Percentiles rank a stretch among this genome's conserved stretches.
phyloP scores from a whole-genome alignment of 345 rosid species.

The Capsella bursapastoris region DNA sequence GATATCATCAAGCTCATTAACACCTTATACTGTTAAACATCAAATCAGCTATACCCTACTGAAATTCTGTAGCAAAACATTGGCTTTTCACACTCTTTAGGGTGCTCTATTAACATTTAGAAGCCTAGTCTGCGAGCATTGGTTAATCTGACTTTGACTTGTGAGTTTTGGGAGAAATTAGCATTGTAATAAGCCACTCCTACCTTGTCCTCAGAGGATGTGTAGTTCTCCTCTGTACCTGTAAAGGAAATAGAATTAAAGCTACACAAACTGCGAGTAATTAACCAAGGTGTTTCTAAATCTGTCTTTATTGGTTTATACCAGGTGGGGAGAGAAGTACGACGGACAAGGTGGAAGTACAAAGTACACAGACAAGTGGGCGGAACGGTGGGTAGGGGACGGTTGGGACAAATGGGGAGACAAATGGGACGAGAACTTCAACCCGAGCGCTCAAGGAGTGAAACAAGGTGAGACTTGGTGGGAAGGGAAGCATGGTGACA shows the following conservation, averaged over 20 bases:
- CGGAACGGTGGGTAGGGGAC: constrained; percentile 78
- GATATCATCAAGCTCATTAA: neutral
- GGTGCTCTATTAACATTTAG: neutral
- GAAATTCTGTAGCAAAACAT: neutral
- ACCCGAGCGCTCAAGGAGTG: constrained; percentile 73
- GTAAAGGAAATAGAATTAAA: constrained; percentile 3
- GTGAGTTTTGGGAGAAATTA: neutral
- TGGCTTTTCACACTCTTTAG: neutral
- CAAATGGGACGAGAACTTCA: constrained; percentile 96
- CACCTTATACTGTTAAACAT: neutral
- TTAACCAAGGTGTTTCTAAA: too few relatives aligned
- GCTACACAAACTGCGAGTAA: too few relatives aligned
- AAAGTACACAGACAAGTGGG: constrained; percentile 98
- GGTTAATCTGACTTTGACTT: too few relatives aligned
- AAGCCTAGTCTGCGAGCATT: neutral
- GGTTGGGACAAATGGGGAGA: constrained; percentile 98
- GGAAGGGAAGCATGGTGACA: constrained; percentile 82
- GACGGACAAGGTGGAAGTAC: constrained; percentile 88
- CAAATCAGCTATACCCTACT: neutral
- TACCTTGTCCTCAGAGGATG: neutral
- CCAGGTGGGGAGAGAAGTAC: constrained; percentile 94
- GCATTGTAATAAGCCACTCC: neutral
- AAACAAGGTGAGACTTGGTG: constrained; percentile 99
- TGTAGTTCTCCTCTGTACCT: constrained; percentile 6
- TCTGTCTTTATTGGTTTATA: constrained; percentile 20